Evolutionary conservation across 2,329 filamentous ascomycete species (phyloP).

Genomic region (Ceratocystis lukuohia): DNA sequence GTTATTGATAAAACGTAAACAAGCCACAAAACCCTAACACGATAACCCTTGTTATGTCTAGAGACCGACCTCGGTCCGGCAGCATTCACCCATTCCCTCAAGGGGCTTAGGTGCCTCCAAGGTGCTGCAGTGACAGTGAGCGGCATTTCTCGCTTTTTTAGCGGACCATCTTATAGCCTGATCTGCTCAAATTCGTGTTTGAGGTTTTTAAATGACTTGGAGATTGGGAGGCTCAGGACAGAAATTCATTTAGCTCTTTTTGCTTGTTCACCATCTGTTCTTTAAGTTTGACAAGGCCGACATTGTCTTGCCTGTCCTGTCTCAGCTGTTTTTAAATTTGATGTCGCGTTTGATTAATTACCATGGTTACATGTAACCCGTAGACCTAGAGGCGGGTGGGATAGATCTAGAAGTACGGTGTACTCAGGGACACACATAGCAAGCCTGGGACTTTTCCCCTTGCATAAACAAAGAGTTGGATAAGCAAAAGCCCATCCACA

Average conservation of each 20-base stretch:
- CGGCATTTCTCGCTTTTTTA: neutral
- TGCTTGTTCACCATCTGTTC: neutral
- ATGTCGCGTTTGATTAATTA: neutral
- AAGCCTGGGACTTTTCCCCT: neutral
- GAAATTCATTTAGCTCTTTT: neutral
- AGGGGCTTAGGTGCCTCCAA: neutral
- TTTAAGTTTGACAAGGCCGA: neutral
- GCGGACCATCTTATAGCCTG: conserved; percentile 1
- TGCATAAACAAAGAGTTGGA: neutral
- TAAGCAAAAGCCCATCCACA: neutral
- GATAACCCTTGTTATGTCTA: neutral
- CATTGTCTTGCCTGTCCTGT: neutral
- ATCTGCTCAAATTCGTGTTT: neutral
- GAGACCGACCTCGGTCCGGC: neutral
- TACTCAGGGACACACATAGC: neutral
- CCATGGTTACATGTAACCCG: neutral
- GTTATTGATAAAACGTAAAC: neutral
- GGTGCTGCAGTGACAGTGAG: neutral
- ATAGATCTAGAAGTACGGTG: neutral
- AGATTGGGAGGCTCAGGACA: neutral
- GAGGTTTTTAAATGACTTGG: conserved; percentile 3
- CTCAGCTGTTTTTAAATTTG: neutral
- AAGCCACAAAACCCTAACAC: neutral
- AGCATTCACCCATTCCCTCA: neutral
- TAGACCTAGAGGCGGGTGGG: neutral